phyloP scores from a whole-genome alignment of 1,284 basidiomycete genomes.

The Termitomyces sp. region DNA sequence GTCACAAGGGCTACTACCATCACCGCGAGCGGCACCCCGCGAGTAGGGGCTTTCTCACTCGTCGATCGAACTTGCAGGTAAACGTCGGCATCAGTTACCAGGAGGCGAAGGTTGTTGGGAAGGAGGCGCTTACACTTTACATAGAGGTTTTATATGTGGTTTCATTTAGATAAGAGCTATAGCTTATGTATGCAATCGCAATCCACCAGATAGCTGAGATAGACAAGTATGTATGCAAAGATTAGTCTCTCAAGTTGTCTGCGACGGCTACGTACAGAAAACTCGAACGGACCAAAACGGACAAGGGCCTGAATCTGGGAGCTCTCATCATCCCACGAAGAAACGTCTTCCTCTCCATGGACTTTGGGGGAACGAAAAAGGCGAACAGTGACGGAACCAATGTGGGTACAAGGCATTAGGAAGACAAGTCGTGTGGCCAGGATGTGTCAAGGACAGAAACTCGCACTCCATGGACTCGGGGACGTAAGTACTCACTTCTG shows the following conservation, averaged over 20 bases:
- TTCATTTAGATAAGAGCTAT: slow-evolving; percentile 7
- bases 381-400: neutral
- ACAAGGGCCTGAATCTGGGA: neutral
- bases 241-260: too few relatives aligned
- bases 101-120: too few relatives aligned
- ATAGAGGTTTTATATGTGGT: slow-evolving; percentile 1
- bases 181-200: slow-evolving; percentile 7
- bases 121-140: too few relatives aligned
- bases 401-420: neutral
- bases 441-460: neutral
- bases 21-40: neutral
- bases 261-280: too few relatives aligned
- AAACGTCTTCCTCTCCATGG: neutral
- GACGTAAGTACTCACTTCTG: neutral
- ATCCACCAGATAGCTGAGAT: slow-evolving; percentile 1
- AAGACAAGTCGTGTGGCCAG: neutral
- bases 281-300: neutral
- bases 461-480: neutral
- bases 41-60: neutral
- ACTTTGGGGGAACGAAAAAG: neutral
- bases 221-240: neutral
- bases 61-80: too few relatives aligned
- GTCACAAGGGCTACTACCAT: slow-evolving; percentile 5
- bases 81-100: too few relatives aligned
- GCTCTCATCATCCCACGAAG: neutral